Percentiles rank a stretch among this genome's conserved stretches.
Evolutionary conservation across 305 asterid species (phyloP).

Genomic region (Fraxinus platypoda): DNA sequence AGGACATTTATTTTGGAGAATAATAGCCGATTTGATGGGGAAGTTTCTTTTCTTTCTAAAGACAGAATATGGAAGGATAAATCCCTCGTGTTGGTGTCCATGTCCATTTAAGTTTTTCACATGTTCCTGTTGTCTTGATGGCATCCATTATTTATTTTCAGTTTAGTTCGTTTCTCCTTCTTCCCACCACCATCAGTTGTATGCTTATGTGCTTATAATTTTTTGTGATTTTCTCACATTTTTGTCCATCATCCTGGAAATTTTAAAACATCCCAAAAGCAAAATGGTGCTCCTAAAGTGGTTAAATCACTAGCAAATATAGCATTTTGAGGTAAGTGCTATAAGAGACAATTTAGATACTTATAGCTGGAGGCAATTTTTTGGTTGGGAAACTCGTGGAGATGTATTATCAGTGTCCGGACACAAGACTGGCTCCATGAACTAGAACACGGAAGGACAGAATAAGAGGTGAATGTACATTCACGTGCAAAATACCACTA

Average conservation of each 20-base stretch:
- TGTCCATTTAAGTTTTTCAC: not conserved
- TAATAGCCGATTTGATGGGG: not conserved
- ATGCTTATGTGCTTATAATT: not conserved
- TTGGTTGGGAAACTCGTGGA: not conserved
- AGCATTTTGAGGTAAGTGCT: not conserved
- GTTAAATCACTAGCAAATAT: not conserved
- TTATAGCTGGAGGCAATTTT: not conserved
- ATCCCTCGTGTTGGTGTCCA: not conserved
- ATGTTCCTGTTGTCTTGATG: not conserved
- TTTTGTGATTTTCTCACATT: not conserved
- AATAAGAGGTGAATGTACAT: not conserved
- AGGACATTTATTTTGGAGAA: not conserved
- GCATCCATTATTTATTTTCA: slow-evolving; percentile 7
- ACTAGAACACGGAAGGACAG: not conserved
- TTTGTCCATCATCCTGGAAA: not conserved
- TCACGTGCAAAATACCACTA: not conserved
- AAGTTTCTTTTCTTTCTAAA: slow-evolving; percentile 4
- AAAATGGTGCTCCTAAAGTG: not conserved
- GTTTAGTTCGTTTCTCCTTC: not conserved
- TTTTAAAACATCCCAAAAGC: not conserved
- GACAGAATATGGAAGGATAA: not conserved
- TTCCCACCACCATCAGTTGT: not conserved
- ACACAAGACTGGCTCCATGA: not conserved
- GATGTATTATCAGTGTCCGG: not conserved
- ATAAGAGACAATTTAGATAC: not conserved